phyloP scores from a whole-genome alignment of 2,329 filamentous ascomycete species.

The Botrytis medusae region DNA sequence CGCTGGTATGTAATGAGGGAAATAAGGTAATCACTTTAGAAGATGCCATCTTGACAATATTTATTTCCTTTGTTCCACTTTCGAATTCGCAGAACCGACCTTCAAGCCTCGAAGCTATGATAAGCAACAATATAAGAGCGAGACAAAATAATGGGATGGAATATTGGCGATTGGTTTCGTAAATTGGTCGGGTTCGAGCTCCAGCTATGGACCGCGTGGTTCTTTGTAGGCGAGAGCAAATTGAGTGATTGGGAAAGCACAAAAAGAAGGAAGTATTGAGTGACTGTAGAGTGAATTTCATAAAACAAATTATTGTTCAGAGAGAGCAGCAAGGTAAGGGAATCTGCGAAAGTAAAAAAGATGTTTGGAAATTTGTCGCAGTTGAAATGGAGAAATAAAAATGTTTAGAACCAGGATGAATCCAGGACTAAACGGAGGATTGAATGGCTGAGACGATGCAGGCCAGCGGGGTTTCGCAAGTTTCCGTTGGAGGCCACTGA shows the following conservation, averaged over 20 bases:
- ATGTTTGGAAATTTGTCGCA: slow-evolving; percentile 20
- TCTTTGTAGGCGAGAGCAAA: slow-evolving; percentile 30
- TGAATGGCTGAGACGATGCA: slow-evolving; percentile 23
- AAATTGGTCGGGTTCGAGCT: slow-evolving; percentile 30
- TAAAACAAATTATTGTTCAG: slow-evolving; percentile 1
- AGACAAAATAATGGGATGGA: slow-evolving; percentile 28
- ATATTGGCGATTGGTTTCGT: slow-evolving; percentile 28
- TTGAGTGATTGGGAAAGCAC: background rate
- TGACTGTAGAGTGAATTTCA: slow-evolving; percentile 6
- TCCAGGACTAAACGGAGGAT: slow-evolving; percentile 19
- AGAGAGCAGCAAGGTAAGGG: slow-evolving; percentile 1
- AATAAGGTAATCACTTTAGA: slow-evolving; percentile 54
- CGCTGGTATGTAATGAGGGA: slow-evolving; percentile 35
- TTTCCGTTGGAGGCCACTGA: slow-evolving; percentile 18
- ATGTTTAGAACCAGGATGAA: slow-evolving; percentile 22
- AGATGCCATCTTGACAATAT: slow-evolving; percentile 55
- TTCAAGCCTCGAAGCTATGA: slow-evolving; percentile 41
- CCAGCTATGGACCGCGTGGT: slow-evolving; percentile 27
- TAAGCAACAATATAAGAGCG: slow-evolving; percentile 41
- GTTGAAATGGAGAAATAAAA: slow-evolving; percentile 22
- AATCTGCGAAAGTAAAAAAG: slow-evolving; percentile 14
- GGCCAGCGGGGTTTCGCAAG: slow-evolving; percentile 19
- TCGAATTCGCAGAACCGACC: slow-evolving; percentile 31
- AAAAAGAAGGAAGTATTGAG: background rate
- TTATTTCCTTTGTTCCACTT: slow-evolving; percentile 34